Evolutionary conservation across 164 flowering plant species (phyloP).

Genomic region (Dillenia turbinata): DNA sequence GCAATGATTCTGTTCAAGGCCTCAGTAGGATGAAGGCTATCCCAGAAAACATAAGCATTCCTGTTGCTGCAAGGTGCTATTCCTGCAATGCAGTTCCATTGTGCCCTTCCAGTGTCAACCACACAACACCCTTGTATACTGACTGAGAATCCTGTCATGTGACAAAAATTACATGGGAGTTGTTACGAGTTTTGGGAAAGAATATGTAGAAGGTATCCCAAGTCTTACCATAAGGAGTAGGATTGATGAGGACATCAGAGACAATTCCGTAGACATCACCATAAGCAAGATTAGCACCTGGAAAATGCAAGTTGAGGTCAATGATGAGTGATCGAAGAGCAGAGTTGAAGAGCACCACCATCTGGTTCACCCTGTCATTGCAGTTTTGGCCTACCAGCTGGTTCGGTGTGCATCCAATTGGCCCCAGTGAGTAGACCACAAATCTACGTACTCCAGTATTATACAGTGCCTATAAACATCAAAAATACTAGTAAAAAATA

Average conservation of each 20-base stretch:
- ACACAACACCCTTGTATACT: conserved; percentile 11
- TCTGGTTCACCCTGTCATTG: conserved; percentile 11
- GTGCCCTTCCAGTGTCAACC: conserved; percentile 2
- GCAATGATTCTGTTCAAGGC: conserved; percentile 11
- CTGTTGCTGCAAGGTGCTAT: conserved; percentile 7
- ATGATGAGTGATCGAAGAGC: conserved; percentile 16
- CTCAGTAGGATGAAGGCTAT: conserved; percentile 13
- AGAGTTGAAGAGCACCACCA: conserved; percentile 16
- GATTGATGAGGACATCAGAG: conserved; percentile 9
- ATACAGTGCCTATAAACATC: conserved; percentile 3
- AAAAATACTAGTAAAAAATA: too few species aligned
- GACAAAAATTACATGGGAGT: background rate
- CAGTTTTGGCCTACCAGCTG: conserved; percentile 9
- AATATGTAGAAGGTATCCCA: background rate
- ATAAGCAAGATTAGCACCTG: conserved; percentile 1
- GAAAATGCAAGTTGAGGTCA: conserved; percentile 7
- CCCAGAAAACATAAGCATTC: conserved; percentile 11
- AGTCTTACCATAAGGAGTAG: conserved; percentile 6
- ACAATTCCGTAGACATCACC: conserved; percentile 11
- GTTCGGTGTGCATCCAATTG: conserved; percentile 13
- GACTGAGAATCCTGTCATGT: conserved; percentile 12
- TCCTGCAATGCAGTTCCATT: conserved; percentile 7
- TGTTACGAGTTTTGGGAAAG: background rate
- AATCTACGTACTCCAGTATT: conserved; percentile 8
- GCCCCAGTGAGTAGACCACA: conserved; percentile 12